Evolutionary conservation across 441 rosid species (phyloP).

Genomic region (Metrosideros polymorpha): DNA sequence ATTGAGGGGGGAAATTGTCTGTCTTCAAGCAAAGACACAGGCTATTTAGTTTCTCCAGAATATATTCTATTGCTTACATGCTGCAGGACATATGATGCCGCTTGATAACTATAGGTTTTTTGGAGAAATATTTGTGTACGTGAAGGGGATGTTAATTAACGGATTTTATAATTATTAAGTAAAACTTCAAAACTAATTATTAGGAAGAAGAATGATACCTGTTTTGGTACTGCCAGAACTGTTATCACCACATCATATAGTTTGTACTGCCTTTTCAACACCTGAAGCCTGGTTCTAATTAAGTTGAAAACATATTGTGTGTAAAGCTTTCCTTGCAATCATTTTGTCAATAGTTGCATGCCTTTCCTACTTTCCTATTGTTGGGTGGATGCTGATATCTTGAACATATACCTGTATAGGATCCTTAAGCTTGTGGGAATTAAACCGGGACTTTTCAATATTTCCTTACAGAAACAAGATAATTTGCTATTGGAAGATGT

Average conservation of each 20-base stretch:
- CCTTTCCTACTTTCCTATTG: neutral
- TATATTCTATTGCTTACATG: neutral
- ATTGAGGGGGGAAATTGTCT: neutral
- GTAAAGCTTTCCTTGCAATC: neutral
- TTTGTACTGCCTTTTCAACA: neutral
- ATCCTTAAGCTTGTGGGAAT: neutral
- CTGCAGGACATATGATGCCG: neutral
- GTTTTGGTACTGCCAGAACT: neutral
- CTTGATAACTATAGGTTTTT: neutral
- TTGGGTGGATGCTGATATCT: neutral
- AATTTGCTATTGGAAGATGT: conserved; percentile 95
- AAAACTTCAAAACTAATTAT: neutral
- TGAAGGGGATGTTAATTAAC: neutral
- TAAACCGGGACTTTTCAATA: neutral
- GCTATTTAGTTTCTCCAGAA: neutral
- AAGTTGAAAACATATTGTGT: neutral
- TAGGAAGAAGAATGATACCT: neutral
- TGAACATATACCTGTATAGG: neutral
- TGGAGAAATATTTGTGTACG: neutral
- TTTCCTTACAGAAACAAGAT: conserved; percentile 71
- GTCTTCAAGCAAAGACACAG: neutral
- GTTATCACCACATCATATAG: neutral
- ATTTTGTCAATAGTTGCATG: neutral
- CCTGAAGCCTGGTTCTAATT: neutral
- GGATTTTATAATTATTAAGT: neutral